Percentiles rank a stretch among this genome's conserved stretches.
Evolutionary conservation across 768 basidiomycete species (phyloP).

Genomic region (Chlorophyllum brunneum): DNA sequence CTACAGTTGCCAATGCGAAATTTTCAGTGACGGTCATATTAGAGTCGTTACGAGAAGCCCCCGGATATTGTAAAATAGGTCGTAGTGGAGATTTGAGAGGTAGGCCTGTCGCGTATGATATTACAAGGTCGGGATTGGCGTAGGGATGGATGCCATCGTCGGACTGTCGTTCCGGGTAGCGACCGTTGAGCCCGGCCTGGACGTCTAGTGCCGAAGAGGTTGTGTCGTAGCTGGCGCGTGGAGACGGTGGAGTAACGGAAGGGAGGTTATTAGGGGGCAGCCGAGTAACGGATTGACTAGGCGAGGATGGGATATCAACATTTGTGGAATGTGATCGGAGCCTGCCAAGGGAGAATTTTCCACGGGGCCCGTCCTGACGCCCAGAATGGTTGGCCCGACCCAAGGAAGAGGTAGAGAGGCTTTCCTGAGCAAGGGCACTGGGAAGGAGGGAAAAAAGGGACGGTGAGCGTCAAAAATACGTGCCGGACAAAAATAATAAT

Average conservation of each 20-base stretch:
- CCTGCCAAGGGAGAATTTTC: conserved; percentile 41
- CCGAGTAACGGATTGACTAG: conserved; percentile 25
- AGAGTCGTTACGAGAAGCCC: conserved; percentile 46
- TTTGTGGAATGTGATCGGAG: conserved; percentile 29
- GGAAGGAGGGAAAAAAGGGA: conserved; percentile 7
- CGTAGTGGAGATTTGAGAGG: conserved; percentile 25
- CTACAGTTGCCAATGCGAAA: conserved; percentile 22
- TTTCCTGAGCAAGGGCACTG: conserved; percentile 60
- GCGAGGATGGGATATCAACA: conserved; percentile 26
- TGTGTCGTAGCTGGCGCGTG: conserved; percentile 10
- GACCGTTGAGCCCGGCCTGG: conserved; percentile 8
- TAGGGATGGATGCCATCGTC: conserved; percentile 62
- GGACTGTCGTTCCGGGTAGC: conserved; percentile 16
- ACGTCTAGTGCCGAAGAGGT: conserved; percentile 11
- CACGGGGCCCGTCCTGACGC: conserved; percentile 31
- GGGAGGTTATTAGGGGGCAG: conserved; percentile 22
- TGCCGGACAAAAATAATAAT: conserved; percentile 6
- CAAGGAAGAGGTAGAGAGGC: conserved; percentile 53
- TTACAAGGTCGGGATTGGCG: conserved; percentile 71
- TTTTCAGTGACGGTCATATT: conserved; percentile 47
- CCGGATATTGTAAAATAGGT: conserved; percentile 23
- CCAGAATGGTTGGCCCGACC: conserved; percentile 28
- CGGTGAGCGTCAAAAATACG: conserved; percentile 7
- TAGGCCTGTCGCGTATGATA: conserved; percentile 31
- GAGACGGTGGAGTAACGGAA: conserved; percentile 20